Base-by-base conservation (phyloP, 768 basidiomycete genomes). In the Mycena vulgaris region DNA sequence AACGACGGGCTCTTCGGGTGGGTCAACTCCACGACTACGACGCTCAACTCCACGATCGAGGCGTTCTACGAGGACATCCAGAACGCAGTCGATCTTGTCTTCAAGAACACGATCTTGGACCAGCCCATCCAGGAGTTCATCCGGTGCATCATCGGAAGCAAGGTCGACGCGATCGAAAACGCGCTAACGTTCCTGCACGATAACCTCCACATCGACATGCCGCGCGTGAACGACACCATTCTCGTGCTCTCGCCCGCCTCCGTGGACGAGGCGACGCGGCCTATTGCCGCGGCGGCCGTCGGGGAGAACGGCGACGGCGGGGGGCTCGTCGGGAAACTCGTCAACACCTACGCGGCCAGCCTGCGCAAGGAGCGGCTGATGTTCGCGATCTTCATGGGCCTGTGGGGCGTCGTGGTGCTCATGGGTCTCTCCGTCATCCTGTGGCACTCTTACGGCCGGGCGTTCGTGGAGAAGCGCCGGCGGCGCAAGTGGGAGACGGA, bases 1-100 rank as follows among this genome's bases (percentile, higher is more conserved):
- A 95, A 98, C 78, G 83, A 95, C 45, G 93, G 93, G 28, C 81
- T 99, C 52, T 97, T 99, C 71, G 96, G 96, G 13, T 99, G 97
- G 97, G 92, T 99, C 56, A 96, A 98, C 75, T 88, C 85, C 21
- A 97, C 97, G 10, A 97, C 96, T 1, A 90, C 89, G 5, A 90
- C 92, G 8, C 87, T 99, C 61, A 99, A 99, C 80, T 83, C 85
- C 74, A 98, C 97, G 4, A 83, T 99, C 75, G 92, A 89, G 78
- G 86, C 85, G 52, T 97, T 99, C 80, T 99, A 99, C 82, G 84
- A 84, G 64, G 96, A 95, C 57, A 82, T 99, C 35, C 94, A 97
- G 80, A 84, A 87, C 49, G 86, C 89, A 8, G 95, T 99, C n/a
- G 82, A 85, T 63, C 85, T 86, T 1, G 88, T 96, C 11, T 97